Evolutionary conservation across 2,329 filamentous ascomycete species (phyloP).

Genomic region (Cyanodermella asteris): DNA sequence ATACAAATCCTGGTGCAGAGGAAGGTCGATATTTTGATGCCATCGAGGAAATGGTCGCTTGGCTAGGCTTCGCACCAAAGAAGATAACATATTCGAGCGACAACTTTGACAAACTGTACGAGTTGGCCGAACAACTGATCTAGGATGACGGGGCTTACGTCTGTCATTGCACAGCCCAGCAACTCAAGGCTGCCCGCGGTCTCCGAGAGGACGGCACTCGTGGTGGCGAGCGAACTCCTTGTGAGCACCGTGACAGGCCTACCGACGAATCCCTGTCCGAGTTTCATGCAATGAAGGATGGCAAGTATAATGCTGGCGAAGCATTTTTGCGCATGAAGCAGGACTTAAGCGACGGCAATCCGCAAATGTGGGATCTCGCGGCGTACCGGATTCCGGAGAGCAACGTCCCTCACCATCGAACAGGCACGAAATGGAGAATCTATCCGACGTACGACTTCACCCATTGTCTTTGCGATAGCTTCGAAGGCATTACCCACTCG

Average conservation of each 20-base stretch:
- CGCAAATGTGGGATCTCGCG: conserved; percentile 89
- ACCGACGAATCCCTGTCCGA: conserved; percentile 58
- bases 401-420: conserved; percentile 45
- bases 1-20: conserved; percentile 87
- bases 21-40: conserved; percentile 73
- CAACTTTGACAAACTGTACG: conserved; percentile 73
- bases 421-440: conserved; percentile 68
- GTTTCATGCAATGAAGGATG: conserved; percentile 78
- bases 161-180: conserved; percentile 54
- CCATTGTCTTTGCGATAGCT: conserved; percentile 77
- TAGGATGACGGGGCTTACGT: conserved; percentile 50
- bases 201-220: too few relatives aligned
- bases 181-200: too few relatives aligned
- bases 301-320: conserved; percentile 66
- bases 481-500: conserved; percentile 79
- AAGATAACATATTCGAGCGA: conserved; percentile 75
- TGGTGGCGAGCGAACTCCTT: too few relatives aligned
- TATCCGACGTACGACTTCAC: conserved; percentile 92
- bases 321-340: conserved; percentile 89
- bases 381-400: conserved; percentile 67
- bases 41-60: conserved; percentile 72
- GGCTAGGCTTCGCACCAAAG: conserved; percentile 66
- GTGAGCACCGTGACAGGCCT: conserved; percentile 53
- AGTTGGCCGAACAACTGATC: conserved; percentile 71
- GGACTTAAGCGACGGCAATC: conserved; percentile 58